Evolutionary conservation across 495 filamentous ascomycete species (phyloP).

Genomic region (Penicillium pulvis): DNA sequence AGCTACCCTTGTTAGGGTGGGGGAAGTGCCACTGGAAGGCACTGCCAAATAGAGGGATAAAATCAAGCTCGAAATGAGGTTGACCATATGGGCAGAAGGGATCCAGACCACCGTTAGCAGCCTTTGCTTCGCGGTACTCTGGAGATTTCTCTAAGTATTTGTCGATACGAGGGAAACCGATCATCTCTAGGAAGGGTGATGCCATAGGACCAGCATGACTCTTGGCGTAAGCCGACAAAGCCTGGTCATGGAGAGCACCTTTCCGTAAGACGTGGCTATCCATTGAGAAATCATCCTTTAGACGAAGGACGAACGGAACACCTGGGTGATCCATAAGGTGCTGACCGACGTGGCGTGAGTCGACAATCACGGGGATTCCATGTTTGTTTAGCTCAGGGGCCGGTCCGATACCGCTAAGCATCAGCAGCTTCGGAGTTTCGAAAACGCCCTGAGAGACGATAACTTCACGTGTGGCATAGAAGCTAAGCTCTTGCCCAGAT

Average conservation of each 20-base stretch:
- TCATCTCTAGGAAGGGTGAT: slow-evolving; percentile 56
- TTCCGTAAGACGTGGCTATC: slow-evolving; percentile 56
- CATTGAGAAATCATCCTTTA: slow-evolving; percentile 57
- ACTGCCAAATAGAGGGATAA: slow-evolving; percentile 59
- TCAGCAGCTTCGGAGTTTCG: slow-evolving; percentile 50
- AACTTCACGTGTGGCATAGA: slow-evolving; percentile 48
- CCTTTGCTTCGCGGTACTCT: slow-evolving; percentile 52
- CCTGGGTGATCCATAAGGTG: slow-evolving; percentile 61
- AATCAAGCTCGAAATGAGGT: slow-evolving; percentile 68
- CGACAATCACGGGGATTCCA: slow-evolving; percentile 48
- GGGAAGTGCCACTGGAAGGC: slow-evolving; percentile 69
- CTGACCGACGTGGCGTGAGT: slow-evolving; percentile 54
- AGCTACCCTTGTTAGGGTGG: slow-evolving; percentile 47
- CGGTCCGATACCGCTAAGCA: slow-evolving; percentile 50
- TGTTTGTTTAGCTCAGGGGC: slow-evolving; percentile 48
- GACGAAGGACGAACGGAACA: slow-evolving; percentile 55
- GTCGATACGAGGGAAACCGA: slow-evolving; percentile 60
- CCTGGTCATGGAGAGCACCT: slow-evolving; percentile 43
- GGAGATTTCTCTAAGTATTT: slow-evolving; percentile 47
- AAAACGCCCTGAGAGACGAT: slow-evolving; percentile 48
- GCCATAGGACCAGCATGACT: slow-evolving; percentile 52
- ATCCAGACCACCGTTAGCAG: slow-evolving; percentile 53
- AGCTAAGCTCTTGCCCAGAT: slow-evolving; percentile 19
- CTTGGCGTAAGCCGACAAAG: slow-evolving; percentile 47
- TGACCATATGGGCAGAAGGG: slow-evolving; percentile 62